Conservation (phyloP, 1,139 yeast species). For the Trichomonascaceae sp. region DNA sequence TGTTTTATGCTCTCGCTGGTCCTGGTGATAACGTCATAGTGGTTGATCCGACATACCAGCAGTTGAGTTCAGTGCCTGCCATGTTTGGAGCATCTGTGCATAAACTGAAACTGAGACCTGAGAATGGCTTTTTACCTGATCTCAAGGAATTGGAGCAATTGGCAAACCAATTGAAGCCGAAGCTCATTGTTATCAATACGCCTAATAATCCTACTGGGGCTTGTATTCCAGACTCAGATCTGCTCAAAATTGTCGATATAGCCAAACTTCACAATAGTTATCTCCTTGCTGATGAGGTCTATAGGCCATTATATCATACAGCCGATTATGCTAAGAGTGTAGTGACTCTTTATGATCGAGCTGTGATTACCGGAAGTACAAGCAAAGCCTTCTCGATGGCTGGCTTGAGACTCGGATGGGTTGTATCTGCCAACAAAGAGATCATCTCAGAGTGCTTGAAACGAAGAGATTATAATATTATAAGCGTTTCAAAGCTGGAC, state of each 20-base stretch:
- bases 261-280: conserved; percentile 36
- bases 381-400: conserved; percentile 54
- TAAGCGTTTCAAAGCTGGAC: conserved; percentile 45
- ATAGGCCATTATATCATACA: conserved; percentile 47
- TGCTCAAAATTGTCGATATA: conserved; percentile 37
- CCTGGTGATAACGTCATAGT: conserved; percentile 47
- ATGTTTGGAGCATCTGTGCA: conserved; percentile 45
- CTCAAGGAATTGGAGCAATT: conserved; percentile 30
- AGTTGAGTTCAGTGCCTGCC: conserved; percentile 45
- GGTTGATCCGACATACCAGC: conserved; percentile 50
- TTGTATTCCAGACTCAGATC: conserved; percentile 36
- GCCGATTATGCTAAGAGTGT: conserved; percentile 37
- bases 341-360: conserved; percentile 40
- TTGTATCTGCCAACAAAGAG: conserved; percentile 35
- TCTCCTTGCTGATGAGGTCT: conserved; percentile 50
- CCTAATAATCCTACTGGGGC: conserved; percentile 55
- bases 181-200: conserved; percentile 44
- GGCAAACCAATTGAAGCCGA: conserved; percentile 37
- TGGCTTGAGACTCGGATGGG: conserved; percentile 53
- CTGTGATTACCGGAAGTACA: conserved; percentile 47
- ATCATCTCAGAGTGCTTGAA: conserved; percentile 35
- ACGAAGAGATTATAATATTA: conserved; percentile 49
- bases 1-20: conserved; percentile 43
- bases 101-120: conserved; percentile 32
- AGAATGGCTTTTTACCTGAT: conserved; percentile 37